Base-by-base conservation (phyloP, 2,329 filamentous ascomycete genomes). In the Aspergillus persii region DNA sequence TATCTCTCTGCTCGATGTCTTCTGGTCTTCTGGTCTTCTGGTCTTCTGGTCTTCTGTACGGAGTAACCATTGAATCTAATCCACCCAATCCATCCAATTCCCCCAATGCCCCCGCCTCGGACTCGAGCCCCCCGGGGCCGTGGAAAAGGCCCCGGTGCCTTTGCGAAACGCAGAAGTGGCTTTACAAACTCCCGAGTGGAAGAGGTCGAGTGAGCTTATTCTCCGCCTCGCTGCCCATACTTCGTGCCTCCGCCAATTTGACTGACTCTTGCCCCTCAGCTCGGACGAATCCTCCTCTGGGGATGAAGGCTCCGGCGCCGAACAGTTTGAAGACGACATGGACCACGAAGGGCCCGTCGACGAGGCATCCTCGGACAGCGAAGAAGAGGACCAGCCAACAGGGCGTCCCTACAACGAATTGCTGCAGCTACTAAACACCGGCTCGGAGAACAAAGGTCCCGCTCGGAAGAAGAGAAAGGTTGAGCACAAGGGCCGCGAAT, bases 351-450 rank as follows among this genome's bases (percentile, higher is more conserved):
- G 65, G 18, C 44, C 59, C 27, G 64, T 69, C 60, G 70, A 72
- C 8, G 71, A 72, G 9, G 68, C 60, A 26, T 79, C 80, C 1
- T 74, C 72, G 30, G 78, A 74, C 26, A 77, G 74, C 59, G 77
- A 77, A 23, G 76, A 75, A 44, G 81, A 81, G 50, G 79, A 81
- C 31, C 61, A 73, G 51, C 61, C 66, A 30, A 65, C 66, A 4
- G 73, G 64, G 59, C 77, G 74, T 33, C 81, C 84, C 8, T 89
- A 88, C 68, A 83, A 81, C 57, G 75, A 80, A 51, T 75, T 89
- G 15, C 74, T 89, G 15, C 80, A 85, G 61, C 78, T 85, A 2
- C 78, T 88, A 26, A 78, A 81, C 57, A 68, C 79, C 54, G 67
- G 71, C 15, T 69, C 73, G 15, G 72, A 76, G 11, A 64, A 74